phyloP scores from a whole-genome alignment of 306 rosid genomes.

The barrel medic (Medicago truncatula) region MtrunA17r5.0-ANR NC_053049.1:34636501-34637000 shows the following conservation, averaged over 20 bases:
- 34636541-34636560: too few relatives aligned
- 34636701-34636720: constrained; percentile 71
- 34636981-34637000: constrained; percentile 89
- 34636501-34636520: too few relatives aligned
- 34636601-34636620: too few relatives aligned
- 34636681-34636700: constrained; percentile 61
- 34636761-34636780: constrained; percentile 55
- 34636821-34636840: neutral
- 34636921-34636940: constrained; percentile 67
- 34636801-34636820: neutral
- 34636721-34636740: constrained; percentile 11
- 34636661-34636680: constrained; percentile 34
- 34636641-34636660: constrained; percentile 33
- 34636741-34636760: constrained; percentile 33
- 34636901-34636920: constrained; percentile 70
- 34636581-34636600: too few relatives aligned
- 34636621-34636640: neutral
- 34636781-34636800: constrained; percentile 35
- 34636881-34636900: constrained; percentile 61
- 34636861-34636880: constrained; percentile 66
- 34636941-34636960: constrained; percentile 59
- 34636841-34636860: constrained; percentile 59
- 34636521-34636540: too few relatives aligned
- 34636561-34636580: too few relatives aligned
- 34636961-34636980: constrained; percentile 87